Conservation (phyloP, 768 basidiomycete species). For the Brasilioporus rufonigricans region DNA sequence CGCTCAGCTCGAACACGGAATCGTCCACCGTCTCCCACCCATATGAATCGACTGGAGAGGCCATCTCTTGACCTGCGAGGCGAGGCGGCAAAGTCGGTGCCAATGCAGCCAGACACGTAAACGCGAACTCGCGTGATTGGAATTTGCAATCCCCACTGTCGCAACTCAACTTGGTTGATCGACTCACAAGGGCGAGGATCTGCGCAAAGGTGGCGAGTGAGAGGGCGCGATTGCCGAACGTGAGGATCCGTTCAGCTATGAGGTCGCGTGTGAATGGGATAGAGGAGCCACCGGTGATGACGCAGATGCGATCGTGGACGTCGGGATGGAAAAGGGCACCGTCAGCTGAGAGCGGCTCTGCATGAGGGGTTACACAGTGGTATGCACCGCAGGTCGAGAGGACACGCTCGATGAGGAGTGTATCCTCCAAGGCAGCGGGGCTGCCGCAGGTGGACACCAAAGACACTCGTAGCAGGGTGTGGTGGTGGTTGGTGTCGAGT, state of each 20-base stretch:
- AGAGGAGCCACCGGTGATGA: neutral
- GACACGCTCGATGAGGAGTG: constrained; percentile 16
- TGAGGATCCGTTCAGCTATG: constrained; percentile 8
- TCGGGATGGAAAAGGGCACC: constrained; percentile 6
- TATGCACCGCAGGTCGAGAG: constrained; percentile 8
- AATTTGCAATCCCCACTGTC: constrained; percentile 12
- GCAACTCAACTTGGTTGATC: constrained; percentile 2
- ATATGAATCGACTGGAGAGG: no score
- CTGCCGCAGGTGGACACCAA: neutral
- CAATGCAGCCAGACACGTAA: constrained; percentile 10
- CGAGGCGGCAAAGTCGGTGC: constrained; percentile 3
- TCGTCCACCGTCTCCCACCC: neutral
- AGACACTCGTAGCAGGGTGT: constrained; percentile 9
- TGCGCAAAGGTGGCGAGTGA: neutral
- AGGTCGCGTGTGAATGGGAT: neutral
- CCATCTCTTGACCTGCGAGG: neutral
- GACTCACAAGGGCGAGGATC: constrained; percentile 4
- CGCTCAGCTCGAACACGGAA: no score
- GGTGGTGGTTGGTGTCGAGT: neutral
- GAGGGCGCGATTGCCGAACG: neutral
- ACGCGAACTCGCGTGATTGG: constrained; percentile 15
- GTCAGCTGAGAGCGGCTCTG: neutral
- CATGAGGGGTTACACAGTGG: constrained; percentile 6
- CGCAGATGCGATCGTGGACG: constrained; percentile 10
- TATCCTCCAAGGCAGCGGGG: neutral